Base-by-base conservation (phyloP, 192 early-diverging fungal species). In the Gamsiella multidivaricata region DNA sequence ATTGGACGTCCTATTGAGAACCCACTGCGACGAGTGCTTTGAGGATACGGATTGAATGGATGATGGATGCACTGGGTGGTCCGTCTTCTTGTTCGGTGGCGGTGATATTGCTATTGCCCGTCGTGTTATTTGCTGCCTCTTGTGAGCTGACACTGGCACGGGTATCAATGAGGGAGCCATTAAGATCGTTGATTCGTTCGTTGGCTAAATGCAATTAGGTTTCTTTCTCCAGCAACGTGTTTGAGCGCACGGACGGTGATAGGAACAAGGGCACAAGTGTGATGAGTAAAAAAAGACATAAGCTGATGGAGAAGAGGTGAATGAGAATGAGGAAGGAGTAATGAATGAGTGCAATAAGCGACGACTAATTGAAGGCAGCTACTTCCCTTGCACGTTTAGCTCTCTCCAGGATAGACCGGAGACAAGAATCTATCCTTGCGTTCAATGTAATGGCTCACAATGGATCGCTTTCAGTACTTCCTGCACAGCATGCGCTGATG, bases 91-190 rank as follows among this genome's bases (percentile, higher is more conserved):
- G n/a, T n/a, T n/a, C n/a, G n/a, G n/a, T n/a, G n/a, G n/a, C n/a
- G n/a, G n/a, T n/a, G n/a, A n/a, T n/a, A n/a, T n/a, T n/a, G n/a
- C n/a, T n/a, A n/a, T n/a, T n/a, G n/a, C n/a, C n/a, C n/a, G n/a
- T n/a, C n/a, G n/a, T n/a, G n/a, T n/a, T n/a, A n/a, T n/a, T n/a
- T n/a, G n/a, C n/a, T n/a, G n/a, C n/a, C n/a, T n/a, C n/a, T n/a
- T n/a, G n/a, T n/a, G n/a, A n/a, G n/a, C 17, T 39, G 61, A 51
- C 10, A 60, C 49, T 33, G 47, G 56, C 0, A 69, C n/a, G 4
- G 67, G 57, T 9, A 69, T 69, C 39, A 45, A 60, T 28, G 67
- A 69, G 2, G 37, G 56, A 5, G 57, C 37, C 67, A 69, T 68
- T n/a, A n/a, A n/a, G n/a, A n/a, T n/a, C n/a, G n/a, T 29, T 34